Evolutionary conservation across 352 stramenopile species (phyloP).

Genomic region (Pythium phragmiticola): DNA sequence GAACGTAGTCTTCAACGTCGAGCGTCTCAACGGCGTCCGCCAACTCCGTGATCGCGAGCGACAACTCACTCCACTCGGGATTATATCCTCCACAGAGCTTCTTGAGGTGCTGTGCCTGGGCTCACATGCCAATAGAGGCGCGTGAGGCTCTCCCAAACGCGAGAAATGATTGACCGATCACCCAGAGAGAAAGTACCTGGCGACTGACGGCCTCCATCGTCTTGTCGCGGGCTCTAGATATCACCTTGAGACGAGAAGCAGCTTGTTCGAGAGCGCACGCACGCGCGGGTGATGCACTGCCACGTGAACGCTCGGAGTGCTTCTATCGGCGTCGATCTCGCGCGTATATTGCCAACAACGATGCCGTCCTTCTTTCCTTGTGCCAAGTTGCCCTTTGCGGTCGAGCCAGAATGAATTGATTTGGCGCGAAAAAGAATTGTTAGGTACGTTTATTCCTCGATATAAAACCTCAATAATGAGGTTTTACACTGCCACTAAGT

Average conservation of each 20-base stretch:
- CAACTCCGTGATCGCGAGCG: constrained; percentile 41
- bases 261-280: constrained; percentile 16
- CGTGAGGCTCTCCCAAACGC: neutral
- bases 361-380: neutral
- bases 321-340: neutral
- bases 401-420: constrained; percentile 11
- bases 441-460: neutral
- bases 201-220: constrained; percentile 20
- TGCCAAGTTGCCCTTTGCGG: constrained; percentile 21
- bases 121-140: neutral
- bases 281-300: neutral
- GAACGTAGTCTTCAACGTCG: constrained; percentile 15
- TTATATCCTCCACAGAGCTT: constrained; percentile 14
- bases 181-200: constrained; percentile 14
- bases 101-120: constrained; percentile 21
- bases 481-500: neutral
- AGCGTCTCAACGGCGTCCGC: constrained; percentile 47
- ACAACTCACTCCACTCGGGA: constrained; percentile 45
- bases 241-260: neutral
- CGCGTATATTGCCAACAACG: neutral
- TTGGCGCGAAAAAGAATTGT: constrained; percentile 1
- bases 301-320: neutral
- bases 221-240: neutral
- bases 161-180: neutral
- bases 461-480: constrained; percentile 2